Percentiles rank a stretch among this genome's conserved stretches.
Conservation (phyloP, 176 grass and related monocot genomes). For the Triticum urartu region DNA sequence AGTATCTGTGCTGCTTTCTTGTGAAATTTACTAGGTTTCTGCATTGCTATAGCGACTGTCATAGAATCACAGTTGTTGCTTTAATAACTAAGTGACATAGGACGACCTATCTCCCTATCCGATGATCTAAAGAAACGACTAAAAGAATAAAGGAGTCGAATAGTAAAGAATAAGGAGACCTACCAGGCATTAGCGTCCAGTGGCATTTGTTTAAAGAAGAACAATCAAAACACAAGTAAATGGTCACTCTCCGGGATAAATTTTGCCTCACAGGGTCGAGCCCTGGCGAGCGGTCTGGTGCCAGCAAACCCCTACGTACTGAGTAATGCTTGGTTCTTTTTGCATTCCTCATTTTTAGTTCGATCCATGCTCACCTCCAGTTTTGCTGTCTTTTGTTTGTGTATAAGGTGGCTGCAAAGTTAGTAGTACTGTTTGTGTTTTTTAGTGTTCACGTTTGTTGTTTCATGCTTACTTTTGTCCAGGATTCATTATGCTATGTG, state of each 20-base stretch:
- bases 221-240: not conserved
- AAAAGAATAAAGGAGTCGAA: not conserved
- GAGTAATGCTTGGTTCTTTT: conserved; percentile 1
- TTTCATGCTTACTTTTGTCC: not conserved
- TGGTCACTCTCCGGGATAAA: not conserved
- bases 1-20: not conserved
- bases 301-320: not conserved
- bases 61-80: not conserved
- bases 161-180: not conserved
- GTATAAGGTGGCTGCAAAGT: not conserved
- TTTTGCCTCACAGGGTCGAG: not conserved
- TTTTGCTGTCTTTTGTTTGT: conserved; percentile 17
- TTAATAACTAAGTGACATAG: conserved; percentile 4
- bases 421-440: not conserved
- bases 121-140: conserved; percentile 12
- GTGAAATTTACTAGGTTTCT: not conserved
- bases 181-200: not conserved
- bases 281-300: not conserved
- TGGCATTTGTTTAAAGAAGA: not conserved
- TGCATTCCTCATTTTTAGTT: conserved; percentile 2
- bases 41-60: not conserved
- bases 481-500: not conserved
- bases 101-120: not conserved
- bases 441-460: not conserved
- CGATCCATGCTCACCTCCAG: not conserved